Percentiles rank a stretch among this genome's conserved stretches.
Conservation (phyloP, 768 basidiomycete genomes). For the Macrolepiota albuminosa region DNA sequence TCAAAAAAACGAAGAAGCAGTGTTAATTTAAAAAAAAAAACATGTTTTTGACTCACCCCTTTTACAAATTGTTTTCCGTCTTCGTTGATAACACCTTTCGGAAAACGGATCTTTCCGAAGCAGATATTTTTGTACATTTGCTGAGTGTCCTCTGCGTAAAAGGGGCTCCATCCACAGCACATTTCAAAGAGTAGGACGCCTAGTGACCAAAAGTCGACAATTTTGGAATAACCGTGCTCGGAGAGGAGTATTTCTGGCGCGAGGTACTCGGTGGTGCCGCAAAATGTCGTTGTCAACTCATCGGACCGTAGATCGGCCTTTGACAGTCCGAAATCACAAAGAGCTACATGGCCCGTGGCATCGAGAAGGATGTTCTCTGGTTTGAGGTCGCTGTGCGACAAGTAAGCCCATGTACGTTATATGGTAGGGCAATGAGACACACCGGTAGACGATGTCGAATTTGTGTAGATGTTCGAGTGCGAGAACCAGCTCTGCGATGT, state of each 20-base stretch:
- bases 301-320: conserved; percentile 92
- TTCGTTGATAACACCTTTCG: conserved; percentile 93
- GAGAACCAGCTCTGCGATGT: conserved; percentile 92
- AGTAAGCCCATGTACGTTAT: background rate
- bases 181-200: conserved; percentile 98
- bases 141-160: conserved; percentile 98
- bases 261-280: conserved; percentile 97
- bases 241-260: conserved; percentile 98
- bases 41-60: conserved; percentile 57
- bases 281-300: conserved; percentile 98
- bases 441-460: conserved; percentile 93
- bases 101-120: conserved; percentile 98
- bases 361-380: conserved; percentile 98
- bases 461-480: conserved; percentile 97
- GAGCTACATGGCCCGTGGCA: conserved; percentile 95
- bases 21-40: background rate
- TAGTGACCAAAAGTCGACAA: conserved; percentile 97
- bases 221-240: conserved; percentile 96
- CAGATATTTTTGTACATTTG: conserved; percentile 99
- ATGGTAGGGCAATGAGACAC: conserved; percentile 25
- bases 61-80: conserved; percentile 99
- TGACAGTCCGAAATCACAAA: conserved; percentile 97
- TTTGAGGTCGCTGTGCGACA: conserved; percentile 73
- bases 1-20: conserved; percentile 1
- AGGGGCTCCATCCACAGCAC: conserved; percentile 99